Conservation (phyloP, 2,329 filamentous ascomycete species). For the Fusarium buharicum region DNA sequence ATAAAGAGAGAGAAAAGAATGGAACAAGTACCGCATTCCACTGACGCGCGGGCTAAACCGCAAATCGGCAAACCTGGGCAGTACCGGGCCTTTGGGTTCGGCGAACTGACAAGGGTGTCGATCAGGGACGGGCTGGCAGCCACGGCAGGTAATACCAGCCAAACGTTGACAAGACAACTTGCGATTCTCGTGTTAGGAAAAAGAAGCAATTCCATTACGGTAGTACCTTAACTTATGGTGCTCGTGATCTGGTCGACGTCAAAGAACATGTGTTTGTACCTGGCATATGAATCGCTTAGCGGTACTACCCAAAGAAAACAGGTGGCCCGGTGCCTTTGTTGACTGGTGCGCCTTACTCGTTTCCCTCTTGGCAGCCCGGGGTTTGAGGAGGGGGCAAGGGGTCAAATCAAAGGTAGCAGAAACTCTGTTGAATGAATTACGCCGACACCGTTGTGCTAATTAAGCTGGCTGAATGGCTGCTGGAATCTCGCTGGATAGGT, state of each 20-base stretch:
- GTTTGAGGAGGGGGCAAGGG: slow-evolving; percentile 8
- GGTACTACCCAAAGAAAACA: background rate
- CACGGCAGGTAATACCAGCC: slow-evolving; percentile 8
- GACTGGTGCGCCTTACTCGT: slow-evolving; percentile 16
- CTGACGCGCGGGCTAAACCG: slow-evolving; percentile 12
- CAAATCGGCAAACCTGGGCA: slow-evolving; percentile 7
- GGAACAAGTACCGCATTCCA: slow-evolving; percentile 27
- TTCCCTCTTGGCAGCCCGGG: slow-evolving; percentile 22
- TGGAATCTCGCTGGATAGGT: slow-evolving; percentile 7
- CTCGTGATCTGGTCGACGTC: background rate
- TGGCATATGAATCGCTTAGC: background rate
- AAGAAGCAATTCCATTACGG: slow-evolving; percentile 15
- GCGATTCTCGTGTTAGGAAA: background rate
- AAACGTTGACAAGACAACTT: slow-evolving; percentile 22
- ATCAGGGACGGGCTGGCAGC: slow-evolving; percentile 23
- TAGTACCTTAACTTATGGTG: too few relatives aligned
- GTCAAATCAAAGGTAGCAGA: slow-evolving; percentile 7
- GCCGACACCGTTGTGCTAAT: slow-evolving; percentile 21
- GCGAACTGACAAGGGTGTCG: slow-evolving; percentile 3
- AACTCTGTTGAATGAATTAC: slow-evolving; percentile 2
- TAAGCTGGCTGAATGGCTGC: background rate
- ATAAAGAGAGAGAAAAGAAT: background rate
- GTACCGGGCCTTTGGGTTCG: slow-evolving; percentile 7
- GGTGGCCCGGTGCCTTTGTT: background rate
- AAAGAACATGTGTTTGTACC: background rate